These are phyloP conservation scores for Trichoderma sp. DNA, from an alignment of 2,329 filamentous ascomycete genomes.

Conservation along the genomic window DNA sequence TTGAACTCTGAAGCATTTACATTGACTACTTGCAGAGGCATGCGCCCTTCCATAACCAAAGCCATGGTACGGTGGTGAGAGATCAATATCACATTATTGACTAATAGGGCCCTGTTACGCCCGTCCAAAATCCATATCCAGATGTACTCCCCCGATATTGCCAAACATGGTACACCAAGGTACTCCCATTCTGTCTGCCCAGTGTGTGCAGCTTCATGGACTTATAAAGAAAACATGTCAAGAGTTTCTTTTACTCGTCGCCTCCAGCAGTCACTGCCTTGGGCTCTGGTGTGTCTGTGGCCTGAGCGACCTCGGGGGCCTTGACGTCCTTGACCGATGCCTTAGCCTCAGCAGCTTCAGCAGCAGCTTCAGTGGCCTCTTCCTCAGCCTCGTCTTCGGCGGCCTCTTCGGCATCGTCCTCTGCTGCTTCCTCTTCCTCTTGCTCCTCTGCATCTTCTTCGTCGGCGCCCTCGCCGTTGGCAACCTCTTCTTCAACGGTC, in stretches of 20 bases:
- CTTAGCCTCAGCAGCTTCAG: conserved; percentile 17
- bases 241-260: conserved; percentile 28
- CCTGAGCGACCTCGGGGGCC: conserved; percentile 25
- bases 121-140: background rate
- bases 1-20: background rate
- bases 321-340: conserved; percentile 34
- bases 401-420: conserved; percentile 28
- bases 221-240: background rate
- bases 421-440: conserved; percentile 27
- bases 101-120: background rate
- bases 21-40: background rate
- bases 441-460: conserved; percentile 36
- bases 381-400: conserved; percentile 31
- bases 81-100: background rate
- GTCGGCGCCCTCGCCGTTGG: conserved; percentile 40
- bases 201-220: background rate
- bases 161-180: background rate
- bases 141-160: background rate
- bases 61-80: background rate
- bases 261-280: conserved; percentile 34
- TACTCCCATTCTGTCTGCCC: background rate
- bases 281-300: conserved; percentile 31
- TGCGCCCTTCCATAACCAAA: background rate
- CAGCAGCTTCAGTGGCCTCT: conserved; percentile 25
- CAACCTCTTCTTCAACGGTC: conserved; percentile 38